phyloP scores from a whole-genome alignment of 202 grass and related monocot genomes.

The Musa balbisiana region DNA sequence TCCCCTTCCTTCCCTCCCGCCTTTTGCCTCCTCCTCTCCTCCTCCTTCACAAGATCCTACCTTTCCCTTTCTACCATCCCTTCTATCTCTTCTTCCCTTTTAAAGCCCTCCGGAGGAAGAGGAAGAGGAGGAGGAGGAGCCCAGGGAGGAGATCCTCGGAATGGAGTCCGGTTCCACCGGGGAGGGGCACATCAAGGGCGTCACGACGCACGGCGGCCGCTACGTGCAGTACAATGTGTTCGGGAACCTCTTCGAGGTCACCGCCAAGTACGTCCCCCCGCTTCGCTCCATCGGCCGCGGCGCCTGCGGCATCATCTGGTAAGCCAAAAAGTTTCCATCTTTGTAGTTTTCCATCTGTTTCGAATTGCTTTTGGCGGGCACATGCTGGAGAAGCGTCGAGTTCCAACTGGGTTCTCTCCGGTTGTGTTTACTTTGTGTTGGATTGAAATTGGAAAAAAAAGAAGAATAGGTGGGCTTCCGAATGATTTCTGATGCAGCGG shows the following conservation, averaged over 20 bases:
- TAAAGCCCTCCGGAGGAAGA: background rate
- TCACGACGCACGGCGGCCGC: constrained; percentile 58
- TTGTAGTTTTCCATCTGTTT: background rate
- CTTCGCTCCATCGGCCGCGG: constrained; percentile 77
- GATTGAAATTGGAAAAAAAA: no score
- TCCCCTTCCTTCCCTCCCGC: background rate
- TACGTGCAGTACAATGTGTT: constrained; percentile 96
- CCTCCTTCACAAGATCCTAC: background rate
- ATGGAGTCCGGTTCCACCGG: constrained; percentile 35
- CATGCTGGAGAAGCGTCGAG: no score
- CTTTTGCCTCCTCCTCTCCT: background rate
- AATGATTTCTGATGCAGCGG: no score
- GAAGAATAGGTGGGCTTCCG: no score
- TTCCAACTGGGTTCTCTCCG: no score
- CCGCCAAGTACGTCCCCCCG: constrained; percentile 79
- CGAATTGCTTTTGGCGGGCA: no score
- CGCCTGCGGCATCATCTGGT: constrained; percentile 93
- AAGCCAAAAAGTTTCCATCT: constrained; percentile 5
- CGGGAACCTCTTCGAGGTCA: constrained; percentile 85
- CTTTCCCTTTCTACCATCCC: background rate
- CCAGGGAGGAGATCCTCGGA: background rate
- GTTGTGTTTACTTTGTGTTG: no score
- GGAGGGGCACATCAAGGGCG: constrained; percentile 55
- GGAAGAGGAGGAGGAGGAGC: no score
- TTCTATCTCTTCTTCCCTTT: background rate